Base-by-base conservation (phyloP, 768 basidiomycete genomes). In the Suillus sp. region DNA sequence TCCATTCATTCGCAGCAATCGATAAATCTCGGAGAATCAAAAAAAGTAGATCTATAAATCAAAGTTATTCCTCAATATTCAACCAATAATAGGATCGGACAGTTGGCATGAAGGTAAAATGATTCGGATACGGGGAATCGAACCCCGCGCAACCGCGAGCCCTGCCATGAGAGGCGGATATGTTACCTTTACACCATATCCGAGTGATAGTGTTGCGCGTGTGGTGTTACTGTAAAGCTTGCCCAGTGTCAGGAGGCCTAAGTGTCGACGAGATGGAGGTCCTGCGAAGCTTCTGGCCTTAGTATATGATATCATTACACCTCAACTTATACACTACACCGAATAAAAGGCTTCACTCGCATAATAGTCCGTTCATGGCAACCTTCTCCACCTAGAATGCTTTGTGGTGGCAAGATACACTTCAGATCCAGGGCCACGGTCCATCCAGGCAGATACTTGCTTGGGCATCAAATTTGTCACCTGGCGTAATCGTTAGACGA, bases 371-470 rank as follows among this genome's bases (percentile, higher is more conserved):
- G 4, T 68, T 51, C 60, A 63, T 13, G 42, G 59, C 56, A 74
- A 20, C 53, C 73, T 78, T 59, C 78, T 86, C 89, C 89, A 91
- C 66, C 82, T 79, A 9, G 92, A 85, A 65, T 87, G 84, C 56
- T 85, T 81, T 64, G 84, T 80, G 4, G 92, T 90, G 64, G 81
- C 80, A 64, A 96, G 74, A 73, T 86, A 93, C 2, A 95, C 81
- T 70, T 91, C 86, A 13, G 86, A 81, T n/a, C 79, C 84, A 18
- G 82, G 82, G 57, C 78, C 63, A n/a, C 70, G 74, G 45, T 79
- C 81, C 84, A 90, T 89, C 92, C 93, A 94, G 20, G 91, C 84
- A 4, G 79, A 83, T 7, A 75, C 78, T 40, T 91, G 86, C 20
- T 83, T 86, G 7, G 93, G 93, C 32, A 84, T 71, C 61, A 95